These are phyloP conservation scores for Nothophaeocryptopus gaeumannii DNA, from an alignment of 2,329 filamentous ascomycete species.

Conservation along the genomic window DNA sequence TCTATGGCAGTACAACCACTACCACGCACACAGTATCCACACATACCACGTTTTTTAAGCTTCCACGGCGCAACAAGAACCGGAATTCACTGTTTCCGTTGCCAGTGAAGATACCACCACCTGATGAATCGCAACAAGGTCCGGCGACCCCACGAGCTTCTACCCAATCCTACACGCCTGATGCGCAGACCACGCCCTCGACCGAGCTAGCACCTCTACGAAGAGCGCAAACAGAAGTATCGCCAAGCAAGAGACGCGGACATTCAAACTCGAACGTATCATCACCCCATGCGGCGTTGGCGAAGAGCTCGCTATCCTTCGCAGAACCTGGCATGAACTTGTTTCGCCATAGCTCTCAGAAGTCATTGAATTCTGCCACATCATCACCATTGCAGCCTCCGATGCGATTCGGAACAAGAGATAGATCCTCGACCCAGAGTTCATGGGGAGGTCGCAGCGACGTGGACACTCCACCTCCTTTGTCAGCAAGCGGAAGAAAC, in stretches of 20 bases:
- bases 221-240: slow-evolving; percentile 30
- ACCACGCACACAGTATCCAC: slow-evolving; percentile 63
- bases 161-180: slow-evolving; percentile 27
- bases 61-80: slow-evolving; percentile 73
- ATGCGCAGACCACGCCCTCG: slow-evolving; percentile 18
- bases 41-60: slow-evolving; percentile 70
- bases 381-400: slow-evolving; percentile 60
- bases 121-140: slow-evolving; percentile 44
- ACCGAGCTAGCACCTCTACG: slow-evolving; percentile 19
- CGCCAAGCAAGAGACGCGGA: slow-evolving; percentile 23
- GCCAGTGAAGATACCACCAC: slow-evolving; percentile 65
- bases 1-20: slow-evolving; percentile 56
- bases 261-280: slow-evolving; percentile 24
- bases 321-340: slow-evolving; percentile 49
- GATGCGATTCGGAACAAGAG: slow-evolving; percentile 59
- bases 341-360: slow-evolving; percentile 59
- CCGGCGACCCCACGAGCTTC: slow-evolving; percentile 40
- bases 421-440: slow-evolving; percentile 84
- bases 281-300: slow-evolving; percentile 53
- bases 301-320: slow-evolving; percentile 46
- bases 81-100: slow-evolving; percentile 80
- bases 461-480: slow-evolving; percentile 63
- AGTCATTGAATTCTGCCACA: slow-evolving; percentile 63
- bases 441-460: slow-evolving; percentile 69
- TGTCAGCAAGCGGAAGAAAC: slow-evolving; percentile 57